phyloP scores from a whole-genome alignment of 495 filamentous ascomycete genomes.

The Penicillium psychrofluorescens region DNA sequence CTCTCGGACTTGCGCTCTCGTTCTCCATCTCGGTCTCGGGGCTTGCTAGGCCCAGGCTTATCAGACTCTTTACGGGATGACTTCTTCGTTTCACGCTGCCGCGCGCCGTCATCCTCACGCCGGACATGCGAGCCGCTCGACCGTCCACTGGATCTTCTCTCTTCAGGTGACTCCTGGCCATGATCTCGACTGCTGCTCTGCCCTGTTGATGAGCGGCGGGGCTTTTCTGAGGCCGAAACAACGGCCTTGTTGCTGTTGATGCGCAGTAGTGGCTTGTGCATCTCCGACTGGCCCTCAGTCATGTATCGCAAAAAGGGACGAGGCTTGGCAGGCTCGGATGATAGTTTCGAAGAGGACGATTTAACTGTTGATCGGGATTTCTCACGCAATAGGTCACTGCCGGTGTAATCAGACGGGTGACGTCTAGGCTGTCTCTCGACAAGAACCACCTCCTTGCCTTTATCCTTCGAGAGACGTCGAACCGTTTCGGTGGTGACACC shows the following conservation, averaged over 20 bases:
- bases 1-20: conserved; percentile 14
- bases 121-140: conserved; percentile 20
- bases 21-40: conserved; percentile 6
- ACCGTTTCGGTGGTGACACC: conserved; percentile 8
- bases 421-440: conserved; percentile 17
- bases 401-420: conserved; percentile 20
- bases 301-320: conserved; percentile 34
- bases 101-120: conserved; percentile 10
- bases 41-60: conserved; percentile 7
- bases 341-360: conserved; percentile 22
- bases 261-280: conserved; percentile 25
- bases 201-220: conserved; percentile 22
- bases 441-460: conserved; percentile 1
- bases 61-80: conserved; percentile 6
- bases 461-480: neutral
- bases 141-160: conserved; percentile 19
- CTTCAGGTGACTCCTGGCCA: conserved; percentile 18
- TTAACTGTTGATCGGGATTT: conserved; percentile 11
- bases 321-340: conserved; percentile 17
- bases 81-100: neutral
- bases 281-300: conserved; percentile 31
- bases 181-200: conserved; percentile 23
- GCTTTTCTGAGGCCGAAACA: conserved; percentile 16
- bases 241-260: conserved; percentile 28
- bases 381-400: conserved; percentile 13